These are phyloP conservation scores for Fragaria vesca DNA, from an alignment of 306 rosid species.

Conservation along the genomic window DNA sequence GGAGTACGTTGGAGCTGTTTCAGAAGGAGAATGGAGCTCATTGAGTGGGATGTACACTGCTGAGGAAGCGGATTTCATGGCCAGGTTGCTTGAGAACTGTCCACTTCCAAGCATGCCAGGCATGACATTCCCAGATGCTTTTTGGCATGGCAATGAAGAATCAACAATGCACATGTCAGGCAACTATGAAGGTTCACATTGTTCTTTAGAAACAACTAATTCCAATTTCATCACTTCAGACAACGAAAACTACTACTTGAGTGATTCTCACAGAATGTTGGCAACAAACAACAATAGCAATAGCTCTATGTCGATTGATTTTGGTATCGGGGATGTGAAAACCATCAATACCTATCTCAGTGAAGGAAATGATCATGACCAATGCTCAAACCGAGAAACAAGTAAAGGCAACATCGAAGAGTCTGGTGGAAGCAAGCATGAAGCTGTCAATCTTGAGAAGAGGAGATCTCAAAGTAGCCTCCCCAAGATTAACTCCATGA, in stretches of 20 bases:
- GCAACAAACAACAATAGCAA: constrained; percentile 17
- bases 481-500: constrained; percentile 32
- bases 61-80: constrained; percentile 45
- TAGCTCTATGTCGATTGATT: constrained; percentile 32
- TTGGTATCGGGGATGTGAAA: constrained; percentile 36
- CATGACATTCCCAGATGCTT: constrained; percentile 33
- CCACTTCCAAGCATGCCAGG: constrained; percentile 19
- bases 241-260: constrained; percentile 25
- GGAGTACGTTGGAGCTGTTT: constrained; percentile 35
- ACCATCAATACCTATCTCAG: constrained; percentile 18
- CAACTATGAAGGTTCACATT: constrained; percentile 34
- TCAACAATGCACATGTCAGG: constrained; percentile 28
- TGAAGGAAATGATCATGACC: constrained; percentile 23
- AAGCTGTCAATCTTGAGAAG: constrained; percentile 20
- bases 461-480: constrained; percentile 14
- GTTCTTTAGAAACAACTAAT: constrained; percentile 33
- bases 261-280: constrained; percentile 26
- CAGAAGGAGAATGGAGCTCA: constrained; percentile 45
- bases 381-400: constrained; percentile 34
- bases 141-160: constrained; percentile 44
- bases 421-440: constrained; percentile 11
- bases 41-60: constrained; percentile 35
- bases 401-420: constrained; percentile 36
- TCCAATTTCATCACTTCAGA: constrained; percentile 15
- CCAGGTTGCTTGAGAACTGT: constrained; percentile 30